These are phyloP conservation scores for Circinella minor DNA, from an alignment of 371 early-diverging fungal species.

Conservation along the genomic window DNA sequence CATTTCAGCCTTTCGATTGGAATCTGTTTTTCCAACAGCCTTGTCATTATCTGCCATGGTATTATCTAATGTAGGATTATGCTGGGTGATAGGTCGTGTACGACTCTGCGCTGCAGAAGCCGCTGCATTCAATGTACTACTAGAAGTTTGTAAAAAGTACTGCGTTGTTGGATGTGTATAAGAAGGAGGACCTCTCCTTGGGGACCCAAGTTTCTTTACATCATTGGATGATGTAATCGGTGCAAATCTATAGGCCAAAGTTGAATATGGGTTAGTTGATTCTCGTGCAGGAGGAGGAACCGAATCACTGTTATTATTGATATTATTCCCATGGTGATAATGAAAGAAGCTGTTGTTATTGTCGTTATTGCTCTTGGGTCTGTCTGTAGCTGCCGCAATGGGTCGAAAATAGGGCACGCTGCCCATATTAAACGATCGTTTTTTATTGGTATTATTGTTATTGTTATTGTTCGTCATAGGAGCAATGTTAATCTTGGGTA, in stretches of 20 bases:
- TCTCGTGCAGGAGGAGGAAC: slow-evolving; percentile 3
- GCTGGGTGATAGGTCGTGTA: slow-evolving; percentile 5
- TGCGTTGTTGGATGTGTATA: slow-evolving; percentile 34
- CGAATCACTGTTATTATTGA: neutral
- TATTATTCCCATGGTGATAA: neutral
- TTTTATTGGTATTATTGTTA: neutral
- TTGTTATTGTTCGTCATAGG: slow-evolving; percentile 17
- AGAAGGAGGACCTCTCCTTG: slow-evolving; percentile 22
- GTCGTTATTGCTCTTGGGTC: neutral
- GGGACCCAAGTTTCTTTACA: slow-evolving; percentile 1
- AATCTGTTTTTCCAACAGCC: slow-evolving; percentile 28
- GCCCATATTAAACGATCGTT: neutral
- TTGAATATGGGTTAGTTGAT: slow-evolving; percentile 22
- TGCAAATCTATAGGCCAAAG: slow-evolving; percentile 26
- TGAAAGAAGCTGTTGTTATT: neutral
- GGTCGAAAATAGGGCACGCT: neutral
- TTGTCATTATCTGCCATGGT: slow-evolving; percentile 25
- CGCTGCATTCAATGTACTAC: slow-evolving; percentile 34
- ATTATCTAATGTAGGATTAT: neutral
- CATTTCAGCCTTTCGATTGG: slow-evolving; percentile 26
- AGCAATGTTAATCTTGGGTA: slow-evolving; percentile 30
- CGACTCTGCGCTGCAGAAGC: slow-evolving; percentile 30
- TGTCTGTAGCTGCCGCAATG: neutral
- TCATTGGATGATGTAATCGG: slow-evolving; percentile 13
- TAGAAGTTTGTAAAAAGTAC: slow-evolving; percentile 35